Base-by-base conservation (phyloP, 495 filamentous ascomycete species). In the Daldinia loculata region DNA sequence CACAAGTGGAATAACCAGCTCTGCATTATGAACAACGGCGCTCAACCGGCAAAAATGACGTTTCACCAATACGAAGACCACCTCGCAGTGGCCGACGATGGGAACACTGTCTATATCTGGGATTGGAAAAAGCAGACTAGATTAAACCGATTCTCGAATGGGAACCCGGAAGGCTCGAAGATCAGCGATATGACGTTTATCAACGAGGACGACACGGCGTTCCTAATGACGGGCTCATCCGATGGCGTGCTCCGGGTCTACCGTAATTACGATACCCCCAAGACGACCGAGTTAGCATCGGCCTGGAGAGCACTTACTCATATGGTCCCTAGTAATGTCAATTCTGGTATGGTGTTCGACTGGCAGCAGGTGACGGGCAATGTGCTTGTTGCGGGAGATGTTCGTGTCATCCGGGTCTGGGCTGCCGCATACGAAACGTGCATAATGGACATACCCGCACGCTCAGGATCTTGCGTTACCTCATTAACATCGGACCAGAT, bases 31-130 rank as follows among this genome's bases (percentile, higher is more conserved):
- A 92, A 93, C 66, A 98, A 97, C 67, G 88, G 87, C 19, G 91
- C 89, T 26, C 95, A 97, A 75, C 96, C 96, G 0, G 86, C 88
- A 68, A 95, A 92, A 80, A 90, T 99, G 89, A 91, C 91, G 22
- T 97, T 98, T 78, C 95, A 99, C 82, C 95, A 99, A 75, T 99
- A 97, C 73, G 95, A 99, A 79, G 90, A 96, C 76, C 93, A 98
- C 70, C 85, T 99, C 26, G 93, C 94, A 3, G 92, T 97, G n/a
- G 92, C 93, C 11, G 95, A 98, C 78, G 93, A 97, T 74, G 87
- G 90, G 24, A 95, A 98, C 80, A 93, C 88, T 1, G 89, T 97
- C 63, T 88, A 91, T 48, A 89, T 98, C 43, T 98, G 95, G 93
- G 95, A 99, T 75, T 98, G 93, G 92, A 89, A 92, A 67, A 87